Conservation (phyloP, 164 flowering plant genomes). For the Nelumbo lutea region DNA sequence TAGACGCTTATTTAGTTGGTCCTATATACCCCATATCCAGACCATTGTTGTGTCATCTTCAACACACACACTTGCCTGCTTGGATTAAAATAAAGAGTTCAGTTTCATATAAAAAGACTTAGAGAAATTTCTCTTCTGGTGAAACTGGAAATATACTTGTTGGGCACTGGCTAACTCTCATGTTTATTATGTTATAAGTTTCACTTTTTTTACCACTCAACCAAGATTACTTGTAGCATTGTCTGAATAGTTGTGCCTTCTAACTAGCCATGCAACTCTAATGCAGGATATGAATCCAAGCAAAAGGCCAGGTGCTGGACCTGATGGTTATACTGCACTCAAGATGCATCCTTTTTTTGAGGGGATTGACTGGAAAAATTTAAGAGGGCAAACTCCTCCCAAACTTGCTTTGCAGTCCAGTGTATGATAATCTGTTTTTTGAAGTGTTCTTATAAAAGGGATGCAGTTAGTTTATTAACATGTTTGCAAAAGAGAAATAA, state of each 20-base stretch:
- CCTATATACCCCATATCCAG: no score
- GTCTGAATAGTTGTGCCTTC: not conserved
- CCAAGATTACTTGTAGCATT: no score
- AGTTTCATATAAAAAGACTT: no score
- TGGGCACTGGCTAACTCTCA: no score
- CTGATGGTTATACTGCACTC: constrained; percentile 73
- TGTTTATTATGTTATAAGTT: no score
- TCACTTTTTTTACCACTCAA: no score
- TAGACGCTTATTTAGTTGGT: no score
- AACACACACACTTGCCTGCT: no score
- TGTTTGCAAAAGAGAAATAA: not conserved
- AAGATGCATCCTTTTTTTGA: constrained; percentile 86
- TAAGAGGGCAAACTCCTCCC: constrained; percentile 64
- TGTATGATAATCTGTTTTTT: constrained; percentile 27
- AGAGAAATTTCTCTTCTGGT: no score
- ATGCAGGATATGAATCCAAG: constrained; percentile 80
- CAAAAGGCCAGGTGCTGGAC: constrained; percentile 91
- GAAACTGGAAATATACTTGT: no score
- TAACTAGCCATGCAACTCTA: constrained; percentile 8
- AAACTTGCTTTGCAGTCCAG: constrained; percentile 51
- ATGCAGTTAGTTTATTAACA: not conserved
- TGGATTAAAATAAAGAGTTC: no score
- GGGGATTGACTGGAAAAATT: constrained; percentile 75
- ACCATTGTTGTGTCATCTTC: no score
- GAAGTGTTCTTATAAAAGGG: not conserved